A percentile compares a stretch with the other conserved stretches of the same genome.
phyloP scores from a whole-genome alignment of 2,329 filamentous ascomycete species.

The Dryadomyces sulphureus region DNA sequence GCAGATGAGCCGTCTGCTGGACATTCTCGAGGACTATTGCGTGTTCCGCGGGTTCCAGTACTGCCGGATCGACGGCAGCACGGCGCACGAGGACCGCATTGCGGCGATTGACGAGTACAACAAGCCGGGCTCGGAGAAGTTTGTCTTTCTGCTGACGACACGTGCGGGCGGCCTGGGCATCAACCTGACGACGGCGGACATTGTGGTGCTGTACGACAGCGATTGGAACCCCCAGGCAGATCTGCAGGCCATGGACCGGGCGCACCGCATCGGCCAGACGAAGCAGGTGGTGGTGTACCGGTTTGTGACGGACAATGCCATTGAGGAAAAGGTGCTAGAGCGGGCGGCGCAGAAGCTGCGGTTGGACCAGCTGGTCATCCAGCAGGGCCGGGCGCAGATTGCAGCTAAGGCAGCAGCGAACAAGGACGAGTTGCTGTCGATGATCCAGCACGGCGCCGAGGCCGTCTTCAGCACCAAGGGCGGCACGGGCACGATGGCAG shows the following conservation, averaged over 20 bases:
- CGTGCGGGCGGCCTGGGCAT: slow-evolving; percentile 92
- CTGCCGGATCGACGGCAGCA: slow-evolving; percentile 92
- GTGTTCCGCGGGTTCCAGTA: slow-evolving; percentile 92
- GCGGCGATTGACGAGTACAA: slow-evolving; percentile 98
- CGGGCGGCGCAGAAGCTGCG: slow-evolving; percentile 92
- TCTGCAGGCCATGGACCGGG: slow-evolving; percentile 96
- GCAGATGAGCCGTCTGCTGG: slow-evolving; percentile 93
- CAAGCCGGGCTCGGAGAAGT: slow-evolving; percentile 87
- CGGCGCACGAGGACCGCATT: slow-evolving; percentile 94
- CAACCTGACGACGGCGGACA: slow-evolving; percentile 88
- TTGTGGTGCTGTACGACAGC: slow-evolving; percentile 91
- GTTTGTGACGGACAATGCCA: slow-evolving; percentile 94
- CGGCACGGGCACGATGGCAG: slow-evolving; percentile 42
- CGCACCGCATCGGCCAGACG: slow-evolving; percentile 94
- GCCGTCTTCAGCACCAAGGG: slow-evolving; percentile 73
- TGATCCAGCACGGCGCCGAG: slow-evolving; percentile 99
- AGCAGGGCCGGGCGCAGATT: slow-evolving; percentile 86
- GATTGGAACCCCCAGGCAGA: slow-evolving; percentile 99
- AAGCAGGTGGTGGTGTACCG: slow-evolving; percentile 96
- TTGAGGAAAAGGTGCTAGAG: slow-evolving; percentile 96
- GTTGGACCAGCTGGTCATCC: slow-evolving; percentile 92
- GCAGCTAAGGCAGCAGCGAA: slow-evolving; percentile 83
- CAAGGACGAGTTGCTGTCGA: slow-evolving; percentile 89
- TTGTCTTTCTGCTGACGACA: slow-evolving; percentile 88
- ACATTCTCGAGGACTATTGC: slow-evolving; percentile 96